Conservation (phyloP, 805 yeast species). For the Starmerella tilneyi region DNA sequence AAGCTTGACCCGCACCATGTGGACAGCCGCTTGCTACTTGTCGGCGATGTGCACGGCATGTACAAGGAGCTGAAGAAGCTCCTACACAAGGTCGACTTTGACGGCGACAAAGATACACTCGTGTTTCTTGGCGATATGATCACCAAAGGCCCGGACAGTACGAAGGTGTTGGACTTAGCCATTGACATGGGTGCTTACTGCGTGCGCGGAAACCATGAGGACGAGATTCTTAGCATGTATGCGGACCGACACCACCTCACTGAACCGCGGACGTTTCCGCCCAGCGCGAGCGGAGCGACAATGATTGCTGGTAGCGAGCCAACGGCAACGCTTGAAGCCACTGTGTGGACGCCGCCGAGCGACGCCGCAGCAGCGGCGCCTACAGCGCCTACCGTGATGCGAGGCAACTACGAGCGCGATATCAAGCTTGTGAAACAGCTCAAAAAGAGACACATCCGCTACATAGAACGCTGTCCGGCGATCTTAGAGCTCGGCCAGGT, state of each 20-base stretch:
- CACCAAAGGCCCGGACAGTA: slow-evolving; percentile 71
- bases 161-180: slow-evolving; percentile 56
- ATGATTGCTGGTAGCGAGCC: slow-evolving; percentile 20
- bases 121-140: slow-evolving; percentile 76
- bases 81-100: slow-evolving; percentile 40
- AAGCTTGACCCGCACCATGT: slow-evolving; percentile 16
- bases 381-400: too few relatives aligned
- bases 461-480: slow-evolving; percentile 52
- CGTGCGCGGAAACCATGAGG: slow-evolving; percentile 83
- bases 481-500: slow-evolving; percentile 54
- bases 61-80: slow-evolving; percentile 45
- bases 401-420: slow-evolving; percentile 23
- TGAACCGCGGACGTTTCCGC: slow-evolving; percentile 26
- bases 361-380: neutral
- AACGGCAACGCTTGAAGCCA: slow-evolving; percentile 19
- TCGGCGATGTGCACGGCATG: slow-evolving; percentile 88
- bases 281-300: slow-evolving; percentile 21
- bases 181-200: slow-evolving; percentile 53
- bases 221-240: slow-evolving; percentile 55
- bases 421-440: slow-evolving; percentile 44
- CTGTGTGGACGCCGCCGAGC: slow-evolving; percentile 3
- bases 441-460: slow-evolving; percentile 50
- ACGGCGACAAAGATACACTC: slow-evolving; percentile 42
- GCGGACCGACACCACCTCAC: slow-evolving; percentile 46
- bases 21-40: slow-evolving; percentile 44